Percentiles rank a stretch among this genome's conserved stretches.
Evolutionary conservation across 73 alveolate genomes (phyloP).

Genomic region (Paraurostyla sp.): DNA sequence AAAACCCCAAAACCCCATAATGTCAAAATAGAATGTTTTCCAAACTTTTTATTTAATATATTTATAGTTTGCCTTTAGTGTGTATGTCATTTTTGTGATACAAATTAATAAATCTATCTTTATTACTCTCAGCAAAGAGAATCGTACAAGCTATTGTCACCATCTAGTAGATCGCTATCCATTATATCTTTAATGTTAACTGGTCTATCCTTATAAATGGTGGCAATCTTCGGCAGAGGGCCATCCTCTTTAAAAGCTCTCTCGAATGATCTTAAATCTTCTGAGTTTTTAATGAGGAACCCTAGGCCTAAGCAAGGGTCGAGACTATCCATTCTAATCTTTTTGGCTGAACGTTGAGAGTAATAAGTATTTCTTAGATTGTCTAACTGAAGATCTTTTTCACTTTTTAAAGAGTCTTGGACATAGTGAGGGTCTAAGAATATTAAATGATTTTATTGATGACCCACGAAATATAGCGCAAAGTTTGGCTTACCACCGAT

Average conservation of each 20-base stretch:
- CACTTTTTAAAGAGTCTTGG: conserved; percentile 67
- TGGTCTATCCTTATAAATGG: too few relatives aligned
- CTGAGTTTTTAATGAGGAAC: conserved; percentile 19
- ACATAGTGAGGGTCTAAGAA: conserved; percentile 95
- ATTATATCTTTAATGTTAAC: too few relatives aligned
- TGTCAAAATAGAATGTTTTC: too few relatives aligned
- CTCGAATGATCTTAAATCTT: conserved; percentile 8
- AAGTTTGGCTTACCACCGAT: conserved; percentile 93
- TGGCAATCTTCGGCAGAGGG: too few relatives aligned
- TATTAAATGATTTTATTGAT: conserved; percentile 76
- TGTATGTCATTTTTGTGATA: too few relatives aligned
- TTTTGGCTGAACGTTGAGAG: neutral
- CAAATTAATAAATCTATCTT: too few relatives aligned
- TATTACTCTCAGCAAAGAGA: too few relatives aligned
- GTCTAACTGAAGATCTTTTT: neutral
- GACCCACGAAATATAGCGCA: conserved; percentile 93
- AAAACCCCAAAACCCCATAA: too few relatives aligned
- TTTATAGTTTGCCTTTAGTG: too few relatives aligned
- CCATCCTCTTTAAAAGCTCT: conserved; percentile 3
- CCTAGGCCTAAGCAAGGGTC: conserved; percentile 63
- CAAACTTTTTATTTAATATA: too few relatives aligned
- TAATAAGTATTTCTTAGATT: neutral
- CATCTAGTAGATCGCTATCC: too few relatives aligned
- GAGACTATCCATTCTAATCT: conserved; percentile 25
- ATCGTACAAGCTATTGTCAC: too few relatives aligned